Base-by-base conservation (phyloP, 371 early-diverging fungal species). In the Syncephalastrum sp. region DNA sequence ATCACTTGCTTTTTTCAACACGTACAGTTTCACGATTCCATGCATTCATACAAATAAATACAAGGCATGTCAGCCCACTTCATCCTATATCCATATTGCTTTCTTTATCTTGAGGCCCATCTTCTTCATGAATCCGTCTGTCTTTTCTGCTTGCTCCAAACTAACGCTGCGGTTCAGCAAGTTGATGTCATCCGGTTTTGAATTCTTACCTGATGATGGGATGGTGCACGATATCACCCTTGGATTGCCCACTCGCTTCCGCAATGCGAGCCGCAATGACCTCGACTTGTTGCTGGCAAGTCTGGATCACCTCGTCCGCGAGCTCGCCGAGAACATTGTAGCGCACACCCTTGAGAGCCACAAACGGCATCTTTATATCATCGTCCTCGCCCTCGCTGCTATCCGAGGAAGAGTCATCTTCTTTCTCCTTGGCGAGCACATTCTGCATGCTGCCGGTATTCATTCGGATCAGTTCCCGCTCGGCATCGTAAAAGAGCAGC, bases 391-490 rank as follows among this genome's bases (percentile, higher is more conserved):
- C 27, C 44, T 25, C 29, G n/a, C 42, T 57, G n/a, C 51, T 41
- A 25, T 23, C 33, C 47, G 16, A 19, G 44, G 24, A 46, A n/a
- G n/a, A 50, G 33, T 49, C 24, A 7, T 47, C 47, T 5, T 50
- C 42, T n/a, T 44, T 48, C 45, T 55, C 45, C 21, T 10, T 17
- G 23, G 25, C 47, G 4, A 5, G 12, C 25, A n/a, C 62, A 53
- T 84, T 87, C 1, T 69, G 70, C 6, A 87, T 76, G 50, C 83
- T 84, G 3, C 84, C 84, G 1, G 82, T 81, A 57, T 87, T 87
- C 68, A 82, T 69, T 14, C 87, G 65, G 4, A 72, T 64, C 6
- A 77, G 63, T 59, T 83, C 83, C 4, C 83, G 84, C 21, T 72
- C 64, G 3, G 75, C 67, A 16, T 69, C 58, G 61, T 87, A 79